phyloP scores from a whole-genome alignment of 2,329 filamentous ascomycete genomes.

The Xylaria sp. region DNA sequence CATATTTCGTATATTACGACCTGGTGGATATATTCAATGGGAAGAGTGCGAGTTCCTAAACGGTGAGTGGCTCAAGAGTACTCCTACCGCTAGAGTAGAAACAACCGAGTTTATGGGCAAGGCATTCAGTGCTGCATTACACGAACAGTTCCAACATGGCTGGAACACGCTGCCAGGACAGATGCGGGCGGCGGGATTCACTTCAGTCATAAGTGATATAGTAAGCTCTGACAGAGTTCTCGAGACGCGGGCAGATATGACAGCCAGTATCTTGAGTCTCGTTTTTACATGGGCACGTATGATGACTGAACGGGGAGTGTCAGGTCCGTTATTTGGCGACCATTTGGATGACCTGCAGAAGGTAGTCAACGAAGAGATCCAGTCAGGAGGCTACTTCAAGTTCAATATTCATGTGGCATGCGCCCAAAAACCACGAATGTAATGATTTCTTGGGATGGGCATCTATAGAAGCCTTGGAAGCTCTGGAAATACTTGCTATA shows the following conservation, averaged over 20 bases:
- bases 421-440: neutral
- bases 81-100: neutral
- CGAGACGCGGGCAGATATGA: neutral
- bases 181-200: neutral
- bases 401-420: neutral
- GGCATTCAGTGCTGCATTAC: neutral
- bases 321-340: neutral
- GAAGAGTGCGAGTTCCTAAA: neutral
- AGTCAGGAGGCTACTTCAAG: neutral
- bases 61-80: neutral
- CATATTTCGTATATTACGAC: neutral
- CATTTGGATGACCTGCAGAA: neutral
- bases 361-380: neutral
- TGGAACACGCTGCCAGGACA: neutral
- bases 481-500: no score
- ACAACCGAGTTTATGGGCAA: neutral
- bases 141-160: neutral
- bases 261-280: neutral
- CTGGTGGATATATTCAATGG: neutral
- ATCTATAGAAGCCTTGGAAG: no score
- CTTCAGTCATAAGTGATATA: neutral
- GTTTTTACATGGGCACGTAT: neutral
- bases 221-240: neutral
- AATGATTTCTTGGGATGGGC: no score
- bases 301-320: neutral